Base-by-base conservation (phyloP, 768 basidiomycete species). In the Trametes elegans region DNA sequence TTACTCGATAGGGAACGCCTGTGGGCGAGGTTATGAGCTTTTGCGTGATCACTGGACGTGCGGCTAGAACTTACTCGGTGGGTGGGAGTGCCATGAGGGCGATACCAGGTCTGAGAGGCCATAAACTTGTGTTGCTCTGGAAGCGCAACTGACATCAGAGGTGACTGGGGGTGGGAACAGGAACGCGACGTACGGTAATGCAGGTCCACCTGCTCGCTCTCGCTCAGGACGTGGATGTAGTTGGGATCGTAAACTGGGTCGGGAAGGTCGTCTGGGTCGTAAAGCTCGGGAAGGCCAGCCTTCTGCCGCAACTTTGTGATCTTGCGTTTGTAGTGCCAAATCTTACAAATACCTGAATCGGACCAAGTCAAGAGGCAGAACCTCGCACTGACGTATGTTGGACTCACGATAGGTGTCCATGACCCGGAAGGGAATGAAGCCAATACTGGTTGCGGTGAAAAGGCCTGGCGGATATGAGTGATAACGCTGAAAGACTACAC, bases 21-120 rank as follows among this genome's bases (percentile, higher is more conserved):
- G 23, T 78, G 77, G 76, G 81, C 54, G 35, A 53, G 5, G 19
- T 38, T 39, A 43, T 51, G 40, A 61, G 26, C 5, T 10, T 13
- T 5, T 44, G 27, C 10, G 9, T 19, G 21, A 9, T 18, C 49
- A 31, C 23, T 36, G 6, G 26, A 11, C 24, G 26, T 53, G 10
- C n/a, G 14, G 35, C n/a, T n/a, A 8, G 21, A 26, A 54, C 78
- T 60, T 62, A 85, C 87, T 55, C 85, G 71, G 62, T 88, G 91
- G 0, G 91, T 91, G 55, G 84, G 84, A 11, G 89, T 91, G 18
- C 88, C 88, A 68, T 94, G 91, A 7, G 91, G 82, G 47, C 87
- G 74, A 70, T 93, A 94, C 91, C 90, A 94, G 1, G 90, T 91
- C 70, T 90, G 83, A 36, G 79, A 80, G 58, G 83, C 74, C 61